Evolutionary conservation across 768 basidiomycete genomes (phyloP).

Genomic region (Mycena galericulata): DNA sequence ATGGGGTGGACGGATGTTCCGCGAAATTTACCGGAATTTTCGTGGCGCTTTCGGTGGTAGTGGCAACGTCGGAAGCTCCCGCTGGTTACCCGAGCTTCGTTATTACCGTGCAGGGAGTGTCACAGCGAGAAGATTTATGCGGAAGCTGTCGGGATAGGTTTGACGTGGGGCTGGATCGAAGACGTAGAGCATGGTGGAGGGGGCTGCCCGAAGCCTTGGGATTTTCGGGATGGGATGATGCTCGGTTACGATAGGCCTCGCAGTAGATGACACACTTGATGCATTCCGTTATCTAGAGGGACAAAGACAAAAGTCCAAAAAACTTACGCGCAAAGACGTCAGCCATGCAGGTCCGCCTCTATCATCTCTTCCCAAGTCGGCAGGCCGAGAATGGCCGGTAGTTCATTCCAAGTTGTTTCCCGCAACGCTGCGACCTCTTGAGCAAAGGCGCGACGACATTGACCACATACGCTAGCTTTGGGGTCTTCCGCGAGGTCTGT

Average conservation of each 20-base stretch:
- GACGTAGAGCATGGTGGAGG: slow-evolving; percentile 33
- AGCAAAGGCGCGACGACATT: slow-evolving; percentile 57
- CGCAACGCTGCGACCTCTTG: slow-evolving; percentile 54
- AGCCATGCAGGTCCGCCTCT: slow-evolving; percentile 43
- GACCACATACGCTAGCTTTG: slow-evolving; percentile 49
- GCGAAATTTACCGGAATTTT: slow-evolving; percentile 27
- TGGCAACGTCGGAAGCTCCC: slow-evolving; percentile 28
- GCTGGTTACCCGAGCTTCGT: slow-evolving; percentile 32
- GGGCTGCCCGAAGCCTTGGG: slow-evolving; percentile 29
- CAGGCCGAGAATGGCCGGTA: slow-evolving; percentile 59
- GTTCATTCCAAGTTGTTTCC: slow-evolving; percentile 57
- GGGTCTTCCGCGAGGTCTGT: slow-evolving; percentile 51
- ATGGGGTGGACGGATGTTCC: slow-evolving; percentile 16
- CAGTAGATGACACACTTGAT: neutral
- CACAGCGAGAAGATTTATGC: slow-evolving; percentile 29
- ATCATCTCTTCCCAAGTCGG: slow-evolving; percentile 60
- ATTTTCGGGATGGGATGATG: slow-evolving; percentile 32
- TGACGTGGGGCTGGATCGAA: slow-evolving; percentile 25
- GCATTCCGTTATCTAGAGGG: too few species aligned
- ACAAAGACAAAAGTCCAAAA: neutral
- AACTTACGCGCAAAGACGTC: neutral
- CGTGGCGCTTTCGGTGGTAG: slow-evolving; percentile 23
- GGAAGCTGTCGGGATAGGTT: slow-evolving; percentile 25
- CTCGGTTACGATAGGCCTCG: slow-evolving; percentile 13
- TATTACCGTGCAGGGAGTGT: slow-evolving; percentile 22